phyloP scores from a whole-genome alignment of 1,139 yeast species.

The Yarrowia galli region DNA sequence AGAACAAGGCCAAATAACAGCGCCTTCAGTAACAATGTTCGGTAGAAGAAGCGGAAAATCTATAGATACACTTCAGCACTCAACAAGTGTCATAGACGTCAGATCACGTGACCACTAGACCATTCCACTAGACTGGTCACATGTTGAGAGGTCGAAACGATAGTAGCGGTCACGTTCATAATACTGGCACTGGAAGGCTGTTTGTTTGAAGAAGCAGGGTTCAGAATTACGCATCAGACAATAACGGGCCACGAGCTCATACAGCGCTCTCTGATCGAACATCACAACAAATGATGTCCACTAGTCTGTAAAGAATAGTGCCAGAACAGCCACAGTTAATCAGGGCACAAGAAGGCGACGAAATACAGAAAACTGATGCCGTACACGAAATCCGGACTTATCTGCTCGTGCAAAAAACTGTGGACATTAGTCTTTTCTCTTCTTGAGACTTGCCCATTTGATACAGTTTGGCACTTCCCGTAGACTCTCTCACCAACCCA shows the following conservation, averaged over 20 bases:
- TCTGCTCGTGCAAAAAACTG: background rate
- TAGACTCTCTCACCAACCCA: background rate
- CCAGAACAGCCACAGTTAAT: background rate
- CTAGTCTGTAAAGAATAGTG: background rate
- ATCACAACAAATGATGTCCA: too few relatives aligned
- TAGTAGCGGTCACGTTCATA: background rate
- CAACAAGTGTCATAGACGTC: background rate
- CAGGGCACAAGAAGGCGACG: background rate
- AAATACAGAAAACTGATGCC: background rate
- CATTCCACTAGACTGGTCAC: background rate
- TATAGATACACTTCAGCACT: too few relatives aligned
- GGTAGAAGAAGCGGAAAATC: too few relatives aligned
- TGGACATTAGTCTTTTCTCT: background rate
- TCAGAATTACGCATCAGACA: too few relatives aligned
- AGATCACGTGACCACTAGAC: background rate
- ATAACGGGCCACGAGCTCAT: background rate
- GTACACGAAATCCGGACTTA: background rate
- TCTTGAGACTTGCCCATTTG: background rate
- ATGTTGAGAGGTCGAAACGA: background rate
- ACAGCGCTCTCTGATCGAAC: too few relatives aligned
- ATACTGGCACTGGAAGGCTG: background rate
- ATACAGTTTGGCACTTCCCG: conserved; percentile 10
- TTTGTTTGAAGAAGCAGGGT: too few relatives aligned
- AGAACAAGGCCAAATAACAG: too few relatives aligned
- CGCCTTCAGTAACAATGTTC: too few relatives aligned